phyloP scores from a whole-genome alignment of 2,329 filamentous ascomycete species.

The Microdochium bolleyi region DNA sequence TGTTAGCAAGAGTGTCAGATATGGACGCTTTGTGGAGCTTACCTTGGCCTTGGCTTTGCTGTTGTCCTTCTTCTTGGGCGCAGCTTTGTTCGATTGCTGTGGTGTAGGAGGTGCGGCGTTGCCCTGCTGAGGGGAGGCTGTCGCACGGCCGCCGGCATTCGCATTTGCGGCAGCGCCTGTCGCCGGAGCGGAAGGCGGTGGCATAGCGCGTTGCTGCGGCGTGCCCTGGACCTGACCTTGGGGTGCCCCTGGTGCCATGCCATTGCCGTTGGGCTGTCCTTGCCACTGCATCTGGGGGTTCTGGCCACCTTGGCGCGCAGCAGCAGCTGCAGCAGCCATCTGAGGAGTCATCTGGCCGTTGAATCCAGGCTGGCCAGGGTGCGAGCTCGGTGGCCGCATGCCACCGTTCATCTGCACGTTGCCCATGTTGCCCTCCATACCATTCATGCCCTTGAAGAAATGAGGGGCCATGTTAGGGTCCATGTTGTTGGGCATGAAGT shows the following conservation, averaged over 20 bases:
- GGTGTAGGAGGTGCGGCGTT: constrained; percentile 69
- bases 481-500: constrained; percentile 56
- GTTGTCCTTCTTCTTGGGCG: constrained; percentile 69
- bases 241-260: constrained; percentile 32
- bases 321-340: constrained; percentile 37
- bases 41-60: constrained; percentile 64
- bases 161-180: constrained; percentile 30
- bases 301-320: constrained; percentile 22
- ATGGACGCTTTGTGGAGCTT: constrained; percentile 18
- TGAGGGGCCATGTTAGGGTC: constrained; percentile 53
- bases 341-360: constrained; percentile 48
- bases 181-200: constrained; percentile 54
- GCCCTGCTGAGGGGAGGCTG: constrained; percentile 54
- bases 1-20: constrained; percentile 15
- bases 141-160: constrained; percentile 7
- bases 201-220: constrained; percentile 66
- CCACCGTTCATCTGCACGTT: constrained; percentile 51
- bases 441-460: constrained; percentile 49
- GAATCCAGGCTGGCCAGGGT: constrained; percentile 46
- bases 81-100: constrained; percentile 62
- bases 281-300: constrained; percentile 41
- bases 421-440: constrained; percentile 45
- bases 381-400: constrained; percentile 63
- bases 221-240: constrained; percentile 55
- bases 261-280: constrained; percentile 27